A percentile compares a stretch with the other conserved stretches of the same genome.
These are phyloP conservation scores for Cyberlindnera amylophila DNA, from an alignment of 805 yeast genomes.

Conservation along the genomic window DNA sequence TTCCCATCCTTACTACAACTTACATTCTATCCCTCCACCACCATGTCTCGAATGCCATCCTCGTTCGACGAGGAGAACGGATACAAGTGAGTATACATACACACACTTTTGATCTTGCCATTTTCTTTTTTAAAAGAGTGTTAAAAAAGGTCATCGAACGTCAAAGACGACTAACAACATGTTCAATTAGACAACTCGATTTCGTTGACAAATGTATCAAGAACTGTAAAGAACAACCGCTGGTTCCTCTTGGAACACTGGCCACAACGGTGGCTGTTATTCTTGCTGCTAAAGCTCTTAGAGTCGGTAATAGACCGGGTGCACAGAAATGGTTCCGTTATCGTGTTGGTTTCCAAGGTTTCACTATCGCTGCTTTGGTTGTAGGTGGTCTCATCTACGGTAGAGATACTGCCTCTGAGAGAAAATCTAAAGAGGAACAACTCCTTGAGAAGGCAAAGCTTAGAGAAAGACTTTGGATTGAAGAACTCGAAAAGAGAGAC, in stretches of 20 bases:
- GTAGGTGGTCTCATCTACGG: conserved; percentile 76
- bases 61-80: conserved; percentile 32
- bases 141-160: too few species aligned
- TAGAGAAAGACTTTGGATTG: conserved; percentile 86
- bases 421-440: conserved; percentile 56
- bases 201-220: conserved; percentile 53
- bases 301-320: conserved; percentile 63
- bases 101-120: neutral
- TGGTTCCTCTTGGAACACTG: conserved; percentile 79
- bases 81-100: conserved; percentile 22
- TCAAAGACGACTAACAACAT: neutral
- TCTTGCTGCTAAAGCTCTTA: conserved; percentile 72
- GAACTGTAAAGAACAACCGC: conserved; percentile 80
- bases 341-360: conserved; percentile 84
- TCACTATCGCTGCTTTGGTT: conserved; percentile 77
- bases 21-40: neutral
- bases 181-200: conserved; percentile 33
- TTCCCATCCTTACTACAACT: too few species aligned
- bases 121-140: too few species aligned
- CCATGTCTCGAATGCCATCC: conserved; percentile 32
- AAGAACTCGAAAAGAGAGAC: conserved; percentile 86
- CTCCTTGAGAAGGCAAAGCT: conserved; percentile 75
- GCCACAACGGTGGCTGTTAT: conserved; percentile 79
- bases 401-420: conserved; percentile 39
- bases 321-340: conserved; percentile 88